Evolutionary conservation across 2,329 filamentous ascomycete species (phyloP), one percentile per base, ranked within the genome.

Genomic region (Exophiala mesophila): DNA sequence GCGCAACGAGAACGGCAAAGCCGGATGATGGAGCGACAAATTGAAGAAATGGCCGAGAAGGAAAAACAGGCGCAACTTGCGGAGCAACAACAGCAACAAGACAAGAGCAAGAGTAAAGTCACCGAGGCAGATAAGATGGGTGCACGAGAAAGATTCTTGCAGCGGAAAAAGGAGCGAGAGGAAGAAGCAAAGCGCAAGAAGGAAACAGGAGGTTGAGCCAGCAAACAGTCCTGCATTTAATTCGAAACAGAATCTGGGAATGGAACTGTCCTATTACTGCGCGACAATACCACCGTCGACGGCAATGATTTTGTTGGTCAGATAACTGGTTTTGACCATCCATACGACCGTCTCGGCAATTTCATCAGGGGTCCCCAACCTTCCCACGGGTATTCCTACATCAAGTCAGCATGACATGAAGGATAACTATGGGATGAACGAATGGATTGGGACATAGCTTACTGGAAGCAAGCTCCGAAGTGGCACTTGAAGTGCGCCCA

Each of bases 131-230:
- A 81, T 44, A 75, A 82, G 28, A 71, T 68, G 46, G 76, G 76
- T 56, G 78, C 78, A 3, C 76, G 72, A 53, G 78, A 81, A 58
- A 66, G 78, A 32, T 82, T 78, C 56, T 58, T 82, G 54, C 74
- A 77, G 39, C 64, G 78, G 50, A 81, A 80, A 65, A 70, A 63
- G 47, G 77, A 80, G 47, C 59, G 63, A 24, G 64, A 67, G 40
- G 54, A 53, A 45, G 66, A 66, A 39, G 61, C 61, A 7, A 36
- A 34, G 36, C 44, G 47, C 36, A 51, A 51, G 36, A 51, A 48
- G 28, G 48, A 51, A 33, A 45, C 38, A n/a, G 42, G 45, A 13
- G 45, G 39, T 17, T 43, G 43, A 45, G 23, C 13, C 21, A n/a
- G n/a, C n/a, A n/a, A n/a, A n/a, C n/a, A n/a, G n/a, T n/a, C n/a